These are phyloP conservation scores for Saturnispora saitoi DNA, from an alignment of 805 yeast species.

Conservation along the genomic window DNA sequence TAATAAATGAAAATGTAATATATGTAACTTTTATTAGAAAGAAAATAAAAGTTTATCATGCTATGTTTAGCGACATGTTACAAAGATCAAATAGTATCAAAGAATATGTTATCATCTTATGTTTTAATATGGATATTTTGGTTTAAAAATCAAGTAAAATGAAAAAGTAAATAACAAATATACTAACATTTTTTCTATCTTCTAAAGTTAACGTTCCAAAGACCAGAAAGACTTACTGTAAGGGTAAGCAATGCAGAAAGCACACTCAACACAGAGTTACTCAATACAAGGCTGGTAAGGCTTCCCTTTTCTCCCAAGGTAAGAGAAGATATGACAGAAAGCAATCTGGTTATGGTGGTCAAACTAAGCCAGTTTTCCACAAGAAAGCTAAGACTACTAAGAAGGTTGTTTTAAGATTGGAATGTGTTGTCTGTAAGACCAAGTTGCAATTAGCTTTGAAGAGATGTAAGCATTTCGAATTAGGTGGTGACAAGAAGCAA, in stretches of 20 bases:
- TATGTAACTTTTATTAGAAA: too few species aligned
- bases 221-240: constrained; percentile 99
- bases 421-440: constrained; percentile 98
- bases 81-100: too few species aligned
- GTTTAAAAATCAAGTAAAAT: too few species aligned
- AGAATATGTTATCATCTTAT: too few species aligned
- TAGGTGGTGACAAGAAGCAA: constrained; percentile 99
- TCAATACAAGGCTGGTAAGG: constrained; percentile 99
- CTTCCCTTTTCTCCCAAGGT: constrained; percentile 99
- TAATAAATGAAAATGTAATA: too few species aligned
- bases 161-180: not conserved
- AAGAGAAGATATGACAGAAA: constrained; percentile 99
- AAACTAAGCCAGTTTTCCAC: constrained; percentile 99
- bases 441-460: constrained; percentile 95
- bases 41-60: too few species aligned
- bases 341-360: constrained; percentile 99
- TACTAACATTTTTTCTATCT: constrained; percentile 11
- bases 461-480: constrained; percentile 99
- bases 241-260: constrained; percentile 97
- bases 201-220: constrained; percentile 98
- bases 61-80: too few species aligned
- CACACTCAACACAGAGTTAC: constrained; percentile 99
- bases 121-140: too few species aligned
- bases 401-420: constrained; percentile 98
- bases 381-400: constrained; percentile 99